Evolutionary conservation across 305 asterid genomes (phyloP), one percentile per base, ranked within the genome.

Genomic region (Fraxinus xanthoxyloides): DNA sequence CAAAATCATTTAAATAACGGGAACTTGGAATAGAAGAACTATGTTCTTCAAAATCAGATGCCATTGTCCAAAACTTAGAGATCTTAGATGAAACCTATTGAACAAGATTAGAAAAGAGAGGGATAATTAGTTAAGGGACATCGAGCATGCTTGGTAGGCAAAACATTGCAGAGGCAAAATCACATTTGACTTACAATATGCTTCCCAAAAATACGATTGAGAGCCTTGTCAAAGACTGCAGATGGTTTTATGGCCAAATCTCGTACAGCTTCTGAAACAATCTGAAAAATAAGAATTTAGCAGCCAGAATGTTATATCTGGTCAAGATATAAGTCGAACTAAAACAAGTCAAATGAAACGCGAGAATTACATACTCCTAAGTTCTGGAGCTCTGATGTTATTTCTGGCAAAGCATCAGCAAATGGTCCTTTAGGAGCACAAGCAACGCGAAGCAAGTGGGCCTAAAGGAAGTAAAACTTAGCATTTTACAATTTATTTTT

Each of bases 401-500:
- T 87, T 85, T 92, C 97, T 46, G 94, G 93, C 91, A 97, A 86
- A 82, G 92, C 87, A 91, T 93, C 92, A 84, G 90, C 90, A 65
- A 93, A 88, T 61, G 94, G 93, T 83, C 98, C 98, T 89, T 89
- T 89, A 63, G 98, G 89, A 78, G 94, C 81, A 80, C 99, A 95
- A 84, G 93, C 94, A 84, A 96, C 89, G 76, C 98, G 98, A 81
- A 96, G 97, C 91, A 96, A 85, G 89, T 96, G 98, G 72, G 92
- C 99, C 99, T 96, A 77, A 26, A 75, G 56, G 83, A 84, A 83
- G 77, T 75, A 85, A 75, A 84, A 80, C 73, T 83, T 79, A 85
- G 81, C 43, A 59, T 77, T 84, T 81, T 61, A 78, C 38, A 85
- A 69, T 75, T 75, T n/a, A 13, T 40, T 32, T 73, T 40, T 78